These are phyloP conservation scores for Mycena galopus DNA, from an alignment of 768 basidiomycete species.

Conservation along the genomic window DNA sequence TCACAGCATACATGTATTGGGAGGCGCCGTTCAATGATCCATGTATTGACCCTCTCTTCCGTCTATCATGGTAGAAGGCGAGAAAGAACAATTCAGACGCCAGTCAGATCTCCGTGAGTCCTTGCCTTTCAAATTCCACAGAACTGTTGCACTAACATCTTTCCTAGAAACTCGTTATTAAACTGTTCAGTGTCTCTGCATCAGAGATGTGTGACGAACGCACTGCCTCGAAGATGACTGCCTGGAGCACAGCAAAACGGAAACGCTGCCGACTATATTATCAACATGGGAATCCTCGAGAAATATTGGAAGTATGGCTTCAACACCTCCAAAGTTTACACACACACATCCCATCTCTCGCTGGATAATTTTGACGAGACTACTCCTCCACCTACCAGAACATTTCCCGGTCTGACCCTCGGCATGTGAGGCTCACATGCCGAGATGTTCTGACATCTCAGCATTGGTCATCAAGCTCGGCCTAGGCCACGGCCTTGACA, in stretches of 20 bases:
- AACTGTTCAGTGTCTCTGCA: constrained; percentile 1
- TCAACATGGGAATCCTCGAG: constrained; percentile 12
- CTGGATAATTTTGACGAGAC: not conserved
- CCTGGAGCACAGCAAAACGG: constrained; percentile 2
- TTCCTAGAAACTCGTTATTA: not conserved
- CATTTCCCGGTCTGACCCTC: not conserved
- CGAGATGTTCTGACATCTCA: not conserved
- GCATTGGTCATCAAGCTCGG: not conserved
- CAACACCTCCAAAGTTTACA: not conserved
- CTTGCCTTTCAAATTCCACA: too few relatives aligned
- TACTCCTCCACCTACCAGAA: not conserved
- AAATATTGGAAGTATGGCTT: constrained; percentile 13
- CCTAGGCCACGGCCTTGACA: not conserved
- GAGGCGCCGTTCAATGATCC: too few relatives aligned
- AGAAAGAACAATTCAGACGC: too few relatives aligned
- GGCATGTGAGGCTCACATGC: too few relatives aligned
- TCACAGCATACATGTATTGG: too few relatives aligned
- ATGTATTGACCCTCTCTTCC: too few relatives aligned
- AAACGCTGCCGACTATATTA: not conserved
- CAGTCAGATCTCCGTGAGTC: too few relatives aligned
- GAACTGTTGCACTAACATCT: too few relatives aligned
- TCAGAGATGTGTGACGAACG: constrained; percentile 5
- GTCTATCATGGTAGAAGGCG: too few relatives aligned
- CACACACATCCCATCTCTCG: not conserved
- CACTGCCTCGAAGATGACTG: not conserved